Base-by-base conservation (phyloP, 345 rosid genomes). In the Populus pruinosa region DNA sequence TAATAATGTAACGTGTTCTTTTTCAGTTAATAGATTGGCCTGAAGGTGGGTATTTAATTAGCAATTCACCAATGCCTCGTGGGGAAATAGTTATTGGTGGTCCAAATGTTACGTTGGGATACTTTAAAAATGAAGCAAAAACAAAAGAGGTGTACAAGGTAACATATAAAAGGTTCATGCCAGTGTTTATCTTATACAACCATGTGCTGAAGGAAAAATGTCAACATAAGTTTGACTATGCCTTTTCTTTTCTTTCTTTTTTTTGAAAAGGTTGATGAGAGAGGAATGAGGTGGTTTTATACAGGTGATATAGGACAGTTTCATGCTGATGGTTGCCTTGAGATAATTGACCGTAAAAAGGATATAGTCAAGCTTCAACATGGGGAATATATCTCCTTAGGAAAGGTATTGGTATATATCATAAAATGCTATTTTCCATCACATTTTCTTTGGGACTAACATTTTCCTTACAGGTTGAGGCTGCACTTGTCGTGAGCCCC, bases 291-390 rank as follows among this genome's bases (percentile, higher is more conserved):
- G 84, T 96, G 99, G 98, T 96, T 96, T 91, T 96, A 92, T 81
- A 90, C 98, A 5, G 99, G 98, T 50, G 99, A 96, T 79, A 85
- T 96, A 27, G 99, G 99, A 80, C 91, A 82, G 82, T 86, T 96
- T 81, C 99, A 96, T 59, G 69, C 91, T 21, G 99, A 96, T 80
- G 98, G 98, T 72, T 96, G 99, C 86, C 96, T 96, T 50, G 97
- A 96, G 92, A 96, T 96, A 72, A 85, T 92, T 83, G 98, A 96
- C 83, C 94, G 98, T 8, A 96, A 91, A 74, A 96, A 96, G 79
- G 99, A 96, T 82, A 96, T 96, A 17, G 94, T 96, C 80, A 96
- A 96, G 84, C 97, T 96, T 86, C 98, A 94, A 83, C 98, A 94
- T 17, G 99, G 99, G 35, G 99, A 96, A 82, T 96, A 96, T 86